Evolutionary conservation across 768 basidiomycete genomes (phyloP), one percentile per base, ranked within the genome.

Genomic region (Amanita thiersii): DNA sequence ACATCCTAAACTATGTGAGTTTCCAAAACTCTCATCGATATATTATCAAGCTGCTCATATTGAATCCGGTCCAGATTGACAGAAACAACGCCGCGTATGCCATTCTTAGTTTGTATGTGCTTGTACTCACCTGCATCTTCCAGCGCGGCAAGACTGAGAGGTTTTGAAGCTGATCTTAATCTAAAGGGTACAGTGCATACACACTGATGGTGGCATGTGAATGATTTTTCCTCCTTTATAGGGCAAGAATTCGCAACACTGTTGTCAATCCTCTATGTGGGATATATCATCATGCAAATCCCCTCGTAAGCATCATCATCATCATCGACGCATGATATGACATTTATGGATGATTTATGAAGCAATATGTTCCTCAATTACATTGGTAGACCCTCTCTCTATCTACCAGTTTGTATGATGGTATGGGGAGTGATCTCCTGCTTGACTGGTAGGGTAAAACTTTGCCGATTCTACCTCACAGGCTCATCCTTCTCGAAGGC

Each of bases 211-310:
- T n/a, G n/a, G 25, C 14, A 5, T 3, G 17, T 18, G 25, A 28
- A 28, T 9, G 4, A 19, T 7, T 8, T 15, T 11, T 33, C 15
- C 21, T 20, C 23, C 18, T 14, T 5, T n/a, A 19, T 31, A 58
- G 56, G 72, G 19, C 68, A 75, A 40, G 68, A 86, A 50, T 87
- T 85, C 53, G 70, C 77, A 8, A 78, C 81, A 0, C 58, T 86
- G 11, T 58, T 87, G 30, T 79, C 79, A 30, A 73, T 81, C 36
- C 65, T 86, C 23, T 87, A 84, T 51, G 68, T 85, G 32, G 69
- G 84, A 8, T 86, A 86, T 53, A 81, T 81, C 44, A 58, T 84
- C 28, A 85, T 86, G 83, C 85, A 87, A 55, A 70, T 87, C 40
- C 84, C 84, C 30, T 84, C 79, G 79, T 82, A 51, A 60, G 79